Percentiles rank a stretch among this genome's conserved stretches.
phyloP scores from a whole-genome alignment of 1,139 yeast genomes.

The Blastobotrys aristatus region DNA sequence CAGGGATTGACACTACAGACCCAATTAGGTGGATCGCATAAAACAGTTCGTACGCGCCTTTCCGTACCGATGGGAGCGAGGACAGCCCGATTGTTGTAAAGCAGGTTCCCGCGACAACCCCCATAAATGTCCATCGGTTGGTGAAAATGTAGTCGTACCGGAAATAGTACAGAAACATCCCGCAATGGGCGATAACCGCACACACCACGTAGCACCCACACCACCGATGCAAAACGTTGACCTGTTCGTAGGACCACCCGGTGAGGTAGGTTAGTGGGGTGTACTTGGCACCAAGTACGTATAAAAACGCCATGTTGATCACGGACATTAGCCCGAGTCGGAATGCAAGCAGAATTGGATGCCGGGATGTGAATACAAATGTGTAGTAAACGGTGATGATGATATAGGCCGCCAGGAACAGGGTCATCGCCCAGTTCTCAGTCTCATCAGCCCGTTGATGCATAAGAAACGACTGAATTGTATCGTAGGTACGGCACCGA shows the following conservation, averaged over 20 bases:
- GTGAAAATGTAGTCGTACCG: slow-evolving; percentile 28
- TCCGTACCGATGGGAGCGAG: slow-evolving; percentile 18
- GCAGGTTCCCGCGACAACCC: slow-evolving; percentile 26
- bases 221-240: slow-evolving; percentile 28
- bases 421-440: slow-evolving; percentile 16
- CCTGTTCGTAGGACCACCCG: slow-evolving; percentile 32
- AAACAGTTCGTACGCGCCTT: slow-evolving; percentile 23
- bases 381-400: slow-evolving; percentile 16
- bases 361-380: slow-evolving; percentile 15
- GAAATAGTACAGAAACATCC: slow-evolving; percentile 23
- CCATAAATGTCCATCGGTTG: slow-evolving; percentile 35
- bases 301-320: slow-evolving; percentile 26
- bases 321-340: slow-evolving; percentile 26
- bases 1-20: slow-evolving; percentile 24
- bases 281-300: slow-evolving; percentile 29
- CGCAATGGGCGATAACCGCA: slow-evolving; percentile 21
- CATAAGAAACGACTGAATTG: slow-evolving; percentile 14
- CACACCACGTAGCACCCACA: slow-evolving; percentile 23
- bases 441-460: slow-evolving; percentile 17
- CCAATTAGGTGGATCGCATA: slow-evolving; percentile 25
- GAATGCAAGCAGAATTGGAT: slow-evolving; percentile 23
- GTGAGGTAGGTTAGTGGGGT: slow-evolving; percentile 25
- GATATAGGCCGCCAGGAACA: slow-evolving; percentile 15
- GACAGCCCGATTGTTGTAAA: slow-evolving; percentile 24
- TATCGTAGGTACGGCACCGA: neutral